Base-by-base conservation (phyloP, 495 filamentous ascomycete species). In the Rostrohypoxylon terebratum region DNA sequence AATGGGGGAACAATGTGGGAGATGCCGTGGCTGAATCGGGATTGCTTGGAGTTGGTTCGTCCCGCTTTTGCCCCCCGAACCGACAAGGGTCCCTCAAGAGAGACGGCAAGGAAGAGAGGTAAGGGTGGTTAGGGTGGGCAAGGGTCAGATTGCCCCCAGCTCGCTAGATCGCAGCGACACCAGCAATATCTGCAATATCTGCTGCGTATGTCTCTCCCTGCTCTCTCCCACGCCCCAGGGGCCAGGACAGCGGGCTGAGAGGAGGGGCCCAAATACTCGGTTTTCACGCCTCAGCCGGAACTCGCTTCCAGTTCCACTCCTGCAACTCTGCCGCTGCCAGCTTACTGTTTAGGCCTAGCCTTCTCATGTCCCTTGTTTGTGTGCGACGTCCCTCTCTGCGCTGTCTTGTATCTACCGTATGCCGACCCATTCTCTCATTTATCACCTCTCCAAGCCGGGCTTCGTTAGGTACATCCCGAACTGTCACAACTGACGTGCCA, bases 271-370 rank as follows among this genome's bases (percentile, higher is more conserved):
- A 74, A 74, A 71, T 71, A 74, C 72, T 74, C 72, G 72, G 72
- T 74, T 74, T 74, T 40, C 72, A 74, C 63, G 72, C 72, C 68
- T 74, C 72, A 74, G 60, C 71, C 72, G 72, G 72, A 74, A 74
- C 72, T 74, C 72, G 72, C 72, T 71, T 74, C 72, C 68, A 70
- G 72, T 74, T 71, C 72, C 72, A 71, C 67, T 74, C 65, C 72
- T 74, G 72, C 67, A 71, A 67, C 67, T 66, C 72, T 71, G 68
- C 72, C 68, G 72, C 59, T 68, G 45, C 63, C 66, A 73, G 51
- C 71, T 74, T 67, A 74, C 72, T 68, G 45, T 74, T 74, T 74
- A 63, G 72, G 72, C 67, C 59, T 74, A 74, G 72, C 62, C 54
- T 45, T 60, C 53, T 47, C 51, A 57, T 48, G 68, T 55, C 57